Evolutionary conservation across 805 yeast species (phyloP).

Genomic region (Sugiyamaella lignohabitans): DNA sequence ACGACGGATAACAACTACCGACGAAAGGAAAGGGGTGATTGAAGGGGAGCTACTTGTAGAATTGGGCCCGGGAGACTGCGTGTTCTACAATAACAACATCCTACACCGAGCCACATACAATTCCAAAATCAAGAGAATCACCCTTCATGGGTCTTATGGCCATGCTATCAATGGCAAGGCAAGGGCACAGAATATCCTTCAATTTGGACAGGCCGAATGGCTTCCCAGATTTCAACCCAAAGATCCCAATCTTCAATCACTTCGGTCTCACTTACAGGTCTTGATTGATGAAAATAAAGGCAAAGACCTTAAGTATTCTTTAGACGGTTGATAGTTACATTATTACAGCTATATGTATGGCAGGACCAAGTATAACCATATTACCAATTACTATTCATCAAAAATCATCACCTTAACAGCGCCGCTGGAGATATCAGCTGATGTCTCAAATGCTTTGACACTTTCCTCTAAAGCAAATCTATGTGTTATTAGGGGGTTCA

Average conservation of each 20-base stretch:
- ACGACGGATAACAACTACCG: slow-evolving; percentile 30
- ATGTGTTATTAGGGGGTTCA: slow-evolving; percentile 45
- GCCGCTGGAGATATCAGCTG: slow-evolving; percentile 39
- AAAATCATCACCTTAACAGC: slow-evolving; percentile 44
- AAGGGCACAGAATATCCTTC: slow-evolving; percentile 47
- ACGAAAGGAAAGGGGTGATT: slow-evolving; percentile 28
- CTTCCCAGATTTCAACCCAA: slow-evolving; percentile 13
- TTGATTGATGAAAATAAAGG: slow-evolving; percentile 16
- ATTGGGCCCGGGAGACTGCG: slow-evolving; percentile 45
- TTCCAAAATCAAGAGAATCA: slow-evolving; percentile 36
- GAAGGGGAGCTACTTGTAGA: slow-evolving; percentile 32
- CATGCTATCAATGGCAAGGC: slow-evolving; percentile 36
- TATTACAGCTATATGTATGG: neutral
- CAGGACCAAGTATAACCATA: neutral
- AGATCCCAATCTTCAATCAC: slow-evolving; percentile 11
- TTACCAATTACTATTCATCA: slow-evolving; percentile 25
- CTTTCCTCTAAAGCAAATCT: slow-evolving; percentile 43
- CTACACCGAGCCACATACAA: slow-evolving; percentile 43
- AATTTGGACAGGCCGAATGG: slow-evolving; percentile 49
- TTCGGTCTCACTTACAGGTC: slow-evolving; percentile 10
- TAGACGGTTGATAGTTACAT: slow-evolving; percentile 13
- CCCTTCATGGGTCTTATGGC: slow-evolving; percentile 48
- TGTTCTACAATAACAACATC: slow-evolving; percentile 45
- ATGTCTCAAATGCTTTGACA: slow-evolving; percentile 39
- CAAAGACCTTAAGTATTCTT: slow-evolving; percentile 8